These are phyloP conservation scores for Penicillium expansum DNA, from an alignment of 2,329 filamentous ascomycete species.

Conservation along the genomic window DNA sequence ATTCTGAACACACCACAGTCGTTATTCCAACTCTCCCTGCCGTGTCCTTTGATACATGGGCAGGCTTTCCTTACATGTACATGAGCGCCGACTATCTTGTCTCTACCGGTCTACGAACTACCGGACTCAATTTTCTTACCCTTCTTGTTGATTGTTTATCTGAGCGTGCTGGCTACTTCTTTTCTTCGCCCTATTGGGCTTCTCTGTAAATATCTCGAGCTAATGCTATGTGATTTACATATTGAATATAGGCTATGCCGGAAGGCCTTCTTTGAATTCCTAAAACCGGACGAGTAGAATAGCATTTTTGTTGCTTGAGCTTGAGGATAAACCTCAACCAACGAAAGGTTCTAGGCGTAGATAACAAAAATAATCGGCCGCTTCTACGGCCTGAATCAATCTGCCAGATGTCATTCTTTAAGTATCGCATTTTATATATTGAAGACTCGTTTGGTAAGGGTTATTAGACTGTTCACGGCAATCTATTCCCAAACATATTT, in stretches of 20 bases:
- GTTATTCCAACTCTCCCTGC: background rate
- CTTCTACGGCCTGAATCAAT: too few species aligned
- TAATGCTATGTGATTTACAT: slow-evolving; percentile 1
- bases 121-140: slow-evolving; percentile 8
- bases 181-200: background rate
- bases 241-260: background rate
- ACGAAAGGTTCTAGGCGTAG: too few species aligned
- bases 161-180: slow-evolving; percentile 1
- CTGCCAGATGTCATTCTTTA: too few species aligned
- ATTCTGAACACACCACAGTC: background rate
- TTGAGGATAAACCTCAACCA: background rate
- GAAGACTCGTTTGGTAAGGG: too few species aligned
- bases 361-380: too few species aligned
- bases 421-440: too few species aligned
- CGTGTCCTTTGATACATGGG: background rate
- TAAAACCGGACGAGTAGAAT: background rate
- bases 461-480: too few species aligned
- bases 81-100: slow-evolving; percentile 22
- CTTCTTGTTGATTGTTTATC: slow-evolving; percentile 8
- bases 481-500: too few species aligned
- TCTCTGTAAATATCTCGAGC: slow-evolving; percentile 3
- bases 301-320: background rate
- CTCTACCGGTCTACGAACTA: slow-evolving; percentile 9
- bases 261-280: background rate
- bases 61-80: slow-evolving; percentile 20